These are phyloP conservation scores for Aureobasidium namibiae DNA, from an alignment of 2,329 filamentous ascomycete species.

Conservation along the genomic window DNA sequence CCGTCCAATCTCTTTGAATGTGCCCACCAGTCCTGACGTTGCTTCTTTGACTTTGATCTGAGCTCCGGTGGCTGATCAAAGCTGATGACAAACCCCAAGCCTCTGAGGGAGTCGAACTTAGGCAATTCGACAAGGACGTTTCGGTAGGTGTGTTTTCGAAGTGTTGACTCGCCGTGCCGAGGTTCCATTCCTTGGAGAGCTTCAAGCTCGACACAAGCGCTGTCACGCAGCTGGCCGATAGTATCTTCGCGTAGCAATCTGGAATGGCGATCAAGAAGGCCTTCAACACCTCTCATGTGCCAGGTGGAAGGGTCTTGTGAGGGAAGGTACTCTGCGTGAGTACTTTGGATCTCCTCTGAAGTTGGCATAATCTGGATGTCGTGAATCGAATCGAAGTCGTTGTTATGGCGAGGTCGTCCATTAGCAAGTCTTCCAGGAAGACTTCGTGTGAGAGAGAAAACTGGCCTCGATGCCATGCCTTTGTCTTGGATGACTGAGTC, in stretches of 20 bases:
- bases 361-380: slow-evolving; percentile 46
- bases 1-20: slow-evolving; percentile 40
- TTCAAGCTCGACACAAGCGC: slow-evolving; percentile 35
- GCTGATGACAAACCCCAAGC: slow-evolving; percentile 37
- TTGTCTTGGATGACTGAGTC: neutral
- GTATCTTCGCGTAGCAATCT: slow-evolving; percentile 49
- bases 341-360: slow-evolving; percentile 37
- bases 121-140: slow-evolving; percentile 26
- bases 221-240: slow-evolving; percentile 45
- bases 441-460: slow-evolving; percentile 15
- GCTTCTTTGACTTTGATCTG: slow-evolving; percentile 16
- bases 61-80: slow-evolving; percentile 38
- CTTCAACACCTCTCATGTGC: slow-evolving; percentile 37
- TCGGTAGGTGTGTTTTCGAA: slow-evolving; percentile 27
- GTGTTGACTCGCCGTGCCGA: neutral
- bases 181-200: slow-evolving; percentile 20
- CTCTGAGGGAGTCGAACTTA: slow-evolving; percentile 31
- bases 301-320: slow-evolving; percentile 29
- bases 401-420: slow-evolving; percentile 38
- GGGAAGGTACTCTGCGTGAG: slow-evolving; percentile 37
- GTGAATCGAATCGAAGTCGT: slow-evolving; percentile 40
- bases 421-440: slow-evolving; percentile 26
- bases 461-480: neutral
- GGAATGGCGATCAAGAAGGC: slow-evolving; percentile 48
- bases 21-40: slow-evolving; percentile 44